phyloP scores from a whole-genome alignment of 352 stramenopile genomes.

The Pythium diclinum region DNA sequence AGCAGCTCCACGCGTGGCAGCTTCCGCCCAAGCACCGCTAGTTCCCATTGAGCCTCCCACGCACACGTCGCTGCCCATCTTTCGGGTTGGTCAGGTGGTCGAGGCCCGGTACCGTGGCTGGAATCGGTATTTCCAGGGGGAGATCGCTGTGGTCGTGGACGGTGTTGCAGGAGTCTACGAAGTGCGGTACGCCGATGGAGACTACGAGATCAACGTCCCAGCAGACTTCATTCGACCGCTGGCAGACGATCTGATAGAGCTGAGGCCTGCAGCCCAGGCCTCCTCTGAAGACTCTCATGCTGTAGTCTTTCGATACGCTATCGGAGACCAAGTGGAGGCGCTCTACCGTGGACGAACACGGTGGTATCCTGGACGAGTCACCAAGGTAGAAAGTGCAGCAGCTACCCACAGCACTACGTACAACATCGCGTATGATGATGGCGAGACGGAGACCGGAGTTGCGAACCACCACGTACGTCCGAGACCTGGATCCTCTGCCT shows the following conservation, averaged over 20 bases:
- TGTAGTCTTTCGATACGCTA: not conserved
- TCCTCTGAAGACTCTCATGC: not conserved
- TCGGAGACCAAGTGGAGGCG: not conserved
- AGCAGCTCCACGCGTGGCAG: not conserved
- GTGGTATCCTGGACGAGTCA: conserved; percentile 5
- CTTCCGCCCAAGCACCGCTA: not conserved
- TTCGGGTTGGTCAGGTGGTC: conserved; percentile 8
- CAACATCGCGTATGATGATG: conserved; percentile 31
- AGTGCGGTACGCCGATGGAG: conserved; percentile 22
- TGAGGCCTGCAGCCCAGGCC: not conserved
- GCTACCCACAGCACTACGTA: conserved; percentile 11
- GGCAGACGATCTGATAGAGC: not conserved
- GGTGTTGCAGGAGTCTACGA: conserved; percentile 11
- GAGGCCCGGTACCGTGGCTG: conserved; percentile 17
- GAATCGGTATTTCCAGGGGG: conserved; percentile 14
- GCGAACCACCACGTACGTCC: not conserved
- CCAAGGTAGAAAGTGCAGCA: not conserved
- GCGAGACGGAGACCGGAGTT: conserved; percentile 30
- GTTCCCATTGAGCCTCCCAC: not conserved
- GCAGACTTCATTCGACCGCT: conserved; percentile 13
- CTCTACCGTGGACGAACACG: conserved; percentile 2
- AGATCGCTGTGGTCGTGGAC: conserved; percentile 17
- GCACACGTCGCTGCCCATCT: not conserved
- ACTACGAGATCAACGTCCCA: conserved; percentile 18
- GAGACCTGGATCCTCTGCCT: not conserved